Evolutionary conservation across 23 red algal genomes (phyloP), one percentile per base, ranked within the genome.

Genomic region (Gracilariopsis chorda): DNA sequence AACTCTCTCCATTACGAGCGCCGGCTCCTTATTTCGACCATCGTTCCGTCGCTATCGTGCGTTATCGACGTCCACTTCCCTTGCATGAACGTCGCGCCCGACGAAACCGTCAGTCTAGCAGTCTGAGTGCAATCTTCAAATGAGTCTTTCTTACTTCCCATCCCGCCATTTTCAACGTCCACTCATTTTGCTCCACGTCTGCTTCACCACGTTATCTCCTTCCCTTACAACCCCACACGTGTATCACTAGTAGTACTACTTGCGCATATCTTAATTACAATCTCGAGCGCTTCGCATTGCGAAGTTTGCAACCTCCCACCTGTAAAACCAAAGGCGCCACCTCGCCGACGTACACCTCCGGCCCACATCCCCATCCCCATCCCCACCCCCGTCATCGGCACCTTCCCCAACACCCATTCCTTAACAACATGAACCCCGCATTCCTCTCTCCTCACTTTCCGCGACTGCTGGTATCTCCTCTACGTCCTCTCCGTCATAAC

Each of bases 51-150:
- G 68, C 85, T 0, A 89, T 89, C 64, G 85, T 89, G 41, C 65
- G 85, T 34, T 89, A 89, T 28, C 65, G 51, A 8, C 61, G 85
- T 0, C 72, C 85, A 48, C 67, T 78, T 34, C 85, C 85, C 10
- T 35, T 37, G 69, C 58, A 89, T 52, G 85, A 89, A 28, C 10
- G 65, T 4, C 17, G 48, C 1, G 76, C 76, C 34, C 16, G 48
- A 23, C 59, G 82, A 7, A 86, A 86, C 59, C 37, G 82, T 14
- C 82, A 86, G 82, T 69, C 58, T 20, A 86, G 82, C 62, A 86
- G 60, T 23, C 82, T 70, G 82, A 86, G 82, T 43, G 82, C 82
- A 39, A 71, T 86, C 62, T 86, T 86, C 62, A 86, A 86, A 48
- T 86, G 62, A 86, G 17, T 2, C 78, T 21, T 33, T 39, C 48